Percentiles rank a stretch among this genome's conserved stretches.
These are phyloP conservation scores for Irpex rosettiformis DNA, from an alignment of 1,284 basidiomycete species.

Conservation along the genomic window DNA sequence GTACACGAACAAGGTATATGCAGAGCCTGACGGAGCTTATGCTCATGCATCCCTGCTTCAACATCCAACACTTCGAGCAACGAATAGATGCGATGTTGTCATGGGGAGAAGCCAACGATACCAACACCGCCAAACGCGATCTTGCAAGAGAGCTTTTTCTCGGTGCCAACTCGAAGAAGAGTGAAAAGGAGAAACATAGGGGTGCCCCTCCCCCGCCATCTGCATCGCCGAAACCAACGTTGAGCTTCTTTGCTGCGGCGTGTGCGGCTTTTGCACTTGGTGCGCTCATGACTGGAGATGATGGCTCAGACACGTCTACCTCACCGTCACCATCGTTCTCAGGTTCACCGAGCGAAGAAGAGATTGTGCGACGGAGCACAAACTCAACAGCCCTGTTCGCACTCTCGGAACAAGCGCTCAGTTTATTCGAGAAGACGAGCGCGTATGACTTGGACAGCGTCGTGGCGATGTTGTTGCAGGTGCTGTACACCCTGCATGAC, in stretches of 20 bases:
- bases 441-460: slow-evolving; percentile 51
- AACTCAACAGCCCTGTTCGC: slow-evolving; percentile 38
- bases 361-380: slow-evolving; percentile 13
- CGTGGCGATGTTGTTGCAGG: slow-evolving; percentile 48
- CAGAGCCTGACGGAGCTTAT: slow-evolving; percentile 41
- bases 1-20: slow-evolving; percentile 34
- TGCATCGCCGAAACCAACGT: slow-evolving; percentile 34
- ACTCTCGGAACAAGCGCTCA: slow-evolving; percentile 43
- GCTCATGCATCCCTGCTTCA: slow-evolving; percentile 48
- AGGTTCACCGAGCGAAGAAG: slow-evolving; percentile 5
- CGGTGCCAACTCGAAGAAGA: slow-evolving; percentile 12
- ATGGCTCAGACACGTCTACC: slow-evolving; percentile 15
- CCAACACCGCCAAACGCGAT: slow-evolving; percentile 22
- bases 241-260: slow-evolving; percentile 58
- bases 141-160: slow-evolving; percentile 35
- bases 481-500: slow-evolving; percentile 50
- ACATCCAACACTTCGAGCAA: slow-evolving; percentile 44
- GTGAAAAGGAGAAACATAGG: slow-evolving; percentile 1
- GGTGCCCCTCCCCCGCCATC: slow-evolving; percentile 14
- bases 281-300: slow-evolving; percentile 34
- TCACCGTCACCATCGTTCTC: background rate
- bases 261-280: slow-evolving; percentile 56
- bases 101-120: slow-evolving; percentile 29
- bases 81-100: slow-evolving; percentile 44
- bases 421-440: slow-evolving; percentile 37